Percentiles rank a stretch among this genome's conserved stretches.
phyloP scores from a whole-genome alignment of 768 basidiomycete genomes.

The Naematelia encephala region DNA sequence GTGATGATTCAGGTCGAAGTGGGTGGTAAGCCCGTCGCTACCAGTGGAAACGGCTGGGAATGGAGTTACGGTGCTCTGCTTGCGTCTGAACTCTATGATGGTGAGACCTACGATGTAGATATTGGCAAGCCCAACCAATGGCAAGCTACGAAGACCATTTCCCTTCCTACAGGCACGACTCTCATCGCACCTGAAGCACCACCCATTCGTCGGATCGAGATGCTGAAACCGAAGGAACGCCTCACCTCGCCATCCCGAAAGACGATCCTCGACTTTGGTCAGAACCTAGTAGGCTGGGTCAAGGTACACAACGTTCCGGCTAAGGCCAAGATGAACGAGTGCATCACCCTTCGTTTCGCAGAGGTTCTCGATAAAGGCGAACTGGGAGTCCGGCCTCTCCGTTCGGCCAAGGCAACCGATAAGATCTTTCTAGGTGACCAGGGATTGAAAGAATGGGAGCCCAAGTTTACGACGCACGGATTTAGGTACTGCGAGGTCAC shows the following conservation, averaged over 20 bases:
- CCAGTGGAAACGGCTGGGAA: conserved; percentile 19
- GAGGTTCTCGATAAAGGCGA: conserved; percentile 47
- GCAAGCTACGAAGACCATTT: background rate
- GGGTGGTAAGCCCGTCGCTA: background rate
- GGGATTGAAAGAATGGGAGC: conserved; percentile 29
- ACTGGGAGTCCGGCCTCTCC: conserved; percentile 39
- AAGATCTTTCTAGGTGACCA: conserved; percentile 14
- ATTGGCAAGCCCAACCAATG: background rate
- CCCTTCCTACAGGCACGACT: conserved; percentile 13
- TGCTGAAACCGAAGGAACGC: conserved; percentile 19
- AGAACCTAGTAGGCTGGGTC: conserved; percentile 48
- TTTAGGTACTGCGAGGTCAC: conserved; percentile 42
- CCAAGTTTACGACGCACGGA: conserved; percentile 47
- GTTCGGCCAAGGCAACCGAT: conserved; percentile 31
- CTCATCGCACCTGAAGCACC: conserved; percentile 36
- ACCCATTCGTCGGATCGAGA: conserved; percentile 29
- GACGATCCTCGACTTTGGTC: conserved; percentile 45
- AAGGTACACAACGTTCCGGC: background rate
- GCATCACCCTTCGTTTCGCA: conserved; percentile 31
- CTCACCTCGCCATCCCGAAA: conserved; percentile 42
- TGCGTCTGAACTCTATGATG: conserved; percentile 38
- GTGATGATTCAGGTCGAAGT: background rate
- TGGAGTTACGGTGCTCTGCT: conserved; percentile 23
- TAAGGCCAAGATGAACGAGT: background rate
- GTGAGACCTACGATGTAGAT: conserved; percentile 28